Conservation (phyloP, 768 basidiomycete species). For the Artomyces pyxidatus region DNA sequence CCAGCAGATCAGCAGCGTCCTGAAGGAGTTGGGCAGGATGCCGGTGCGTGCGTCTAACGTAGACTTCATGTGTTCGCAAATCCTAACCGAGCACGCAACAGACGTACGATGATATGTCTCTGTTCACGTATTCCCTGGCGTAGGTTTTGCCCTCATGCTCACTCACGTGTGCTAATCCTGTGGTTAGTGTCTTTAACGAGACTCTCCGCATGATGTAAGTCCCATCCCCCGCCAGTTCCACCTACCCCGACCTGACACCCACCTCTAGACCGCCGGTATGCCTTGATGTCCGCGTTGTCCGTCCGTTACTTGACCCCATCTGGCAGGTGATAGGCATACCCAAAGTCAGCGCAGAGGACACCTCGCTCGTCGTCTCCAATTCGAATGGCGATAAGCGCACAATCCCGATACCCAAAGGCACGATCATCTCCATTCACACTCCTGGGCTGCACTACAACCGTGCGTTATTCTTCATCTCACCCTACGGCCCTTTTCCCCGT, state of each 20-base stretch:
- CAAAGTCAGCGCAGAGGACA: slow-evolving; percentile 40
- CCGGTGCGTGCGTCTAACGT: no score
- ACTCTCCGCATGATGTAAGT: slow-evolving; percentile 31
- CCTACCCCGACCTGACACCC: background rate
- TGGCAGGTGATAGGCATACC: slow-evolving; percentile 34
- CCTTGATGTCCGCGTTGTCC: background rate
- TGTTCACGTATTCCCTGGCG: slow-evolving; percentile 15
- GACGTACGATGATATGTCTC: slow-evolving; percentile 8
- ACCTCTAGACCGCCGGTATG: background rate
- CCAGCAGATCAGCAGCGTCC: slow-evolving; percentile 26
- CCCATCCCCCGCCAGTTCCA: background rate
- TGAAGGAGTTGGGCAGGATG: no score
- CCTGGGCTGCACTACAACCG: slow-evolving; percentile 45
- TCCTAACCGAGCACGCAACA: no score
- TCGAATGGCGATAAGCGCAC: slow-evolving; percentile 31
- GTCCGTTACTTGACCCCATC: slow-evolving; percentile 5
- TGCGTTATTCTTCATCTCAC: slow-evolving; percentile 13
- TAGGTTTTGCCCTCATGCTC: background rate
- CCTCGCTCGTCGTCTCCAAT: slow-evolving; percentile 26
- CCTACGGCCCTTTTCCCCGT: background rate
- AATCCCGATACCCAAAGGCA: slow-evolving; percentile 37
- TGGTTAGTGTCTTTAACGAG: slow-evolving; percentile 40
- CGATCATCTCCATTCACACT: slow-evolving; percentile 27
- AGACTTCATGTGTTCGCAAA: no score
- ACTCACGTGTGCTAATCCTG: background rate